These are phyloP conservation scores for Trichoderma endophyticum DNA, from an alignment of 2,329 filamentous ascomycete genomes.

Conservation along the genomic window DNA sequence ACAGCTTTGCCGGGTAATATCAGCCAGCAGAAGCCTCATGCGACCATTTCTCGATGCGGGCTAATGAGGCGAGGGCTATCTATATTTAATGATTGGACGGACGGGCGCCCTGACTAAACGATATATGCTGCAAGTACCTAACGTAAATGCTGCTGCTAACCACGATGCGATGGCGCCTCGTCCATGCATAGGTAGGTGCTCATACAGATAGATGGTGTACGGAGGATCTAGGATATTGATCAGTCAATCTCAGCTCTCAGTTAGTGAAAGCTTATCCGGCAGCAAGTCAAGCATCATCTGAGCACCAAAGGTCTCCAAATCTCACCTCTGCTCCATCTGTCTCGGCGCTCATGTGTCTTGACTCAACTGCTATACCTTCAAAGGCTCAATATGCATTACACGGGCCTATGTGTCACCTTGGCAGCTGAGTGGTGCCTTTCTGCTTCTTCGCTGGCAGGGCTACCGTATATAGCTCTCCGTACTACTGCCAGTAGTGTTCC, in stretches of 20 bases:
- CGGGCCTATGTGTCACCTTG: background rate
- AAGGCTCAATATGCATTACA: background rate
- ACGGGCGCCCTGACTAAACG: background rate
- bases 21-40: background rate
- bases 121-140: background rate
- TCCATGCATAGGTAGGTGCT: background rate
- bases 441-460: background rate
- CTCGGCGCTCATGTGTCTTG: background rate
- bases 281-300: background rate
- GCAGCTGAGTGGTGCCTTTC: background rate
- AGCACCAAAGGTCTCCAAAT: background rate
- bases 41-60: slow-evolving; percentile 8
- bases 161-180: background rate
- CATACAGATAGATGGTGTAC: background rate
- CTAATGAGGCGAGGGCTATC: background rate
- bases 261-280: background rate
- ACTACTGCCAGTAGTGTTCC: background rate
- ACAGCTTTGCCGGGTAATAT: background rate
- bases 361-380: background rate
- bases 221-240: background rate
- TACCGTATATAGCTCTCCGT: background rate
- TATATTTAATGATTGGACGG: background rate
- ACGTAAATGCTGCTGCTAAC: background rate
- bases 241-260: background rate
- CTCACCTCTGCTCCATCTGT: background rate